Base-by-base conservation (phyloP, 192 early-diverging fungal species). In the Podila minutissima region DNA sequence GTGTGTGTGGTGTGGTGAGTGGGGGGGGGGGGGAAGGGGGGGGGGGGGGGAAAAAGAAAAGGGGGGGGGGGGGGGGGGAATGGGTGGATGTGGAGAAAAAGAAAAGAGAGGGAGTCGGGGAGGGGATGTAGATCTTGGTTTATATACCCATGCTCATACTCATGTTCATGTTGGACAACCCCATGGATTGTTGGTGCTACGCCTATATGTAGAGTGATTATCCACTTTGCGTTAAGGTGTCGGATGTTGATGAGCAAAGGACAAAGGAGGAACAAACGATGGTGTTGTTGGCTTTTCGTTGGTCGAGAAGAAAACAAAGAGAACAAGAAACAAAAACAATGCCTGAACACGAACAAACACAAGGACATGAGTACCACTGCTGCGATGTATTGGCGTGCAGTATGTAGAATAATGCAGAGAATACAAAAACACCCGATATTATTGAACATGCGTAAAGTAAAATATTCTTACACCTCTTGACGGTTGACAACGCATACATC, bases 401-500 rank as follows among this genome's bases (percentile, higher is more conserved):
- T n/a, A n/a, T n/a, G n/a, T 24, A 66, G 24, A 48, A 28, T 22
- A 48, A 13, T 29, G 12, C 26, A 28, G 24, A 24, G 31, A 28
- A 22, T n/a, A 13, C 29, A 22, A 20, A 20, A 8, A 33, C 22
- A 20, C 8, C 4, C 41, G 11, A 46, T 46, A 15, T 4, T 32
- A 59, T 0, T 22, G 31, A 41, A 62, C 38, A 35, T 59, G 71
- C 33, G 49, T 62, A 63, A 71, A 71, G 69, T 64, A 59, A 46
- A 68, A 19, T 29, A 37, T 59, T 13, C 20, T 20, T 29, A n/a
- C 48, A 41, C 71, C 71, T 65, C 12, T 65, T 24, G 49, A 41
- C 19, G 60, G 60, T 13, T 67, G 65, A 67, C 66, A 74, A 74
- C 73, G 66, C 73, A 74, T 50, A 67, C 73, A 41, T 63, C 60